phyloP scores from a whole-genome alignment of 805 yeast species.

The Wickerhamiella kazuoi region DNA sequence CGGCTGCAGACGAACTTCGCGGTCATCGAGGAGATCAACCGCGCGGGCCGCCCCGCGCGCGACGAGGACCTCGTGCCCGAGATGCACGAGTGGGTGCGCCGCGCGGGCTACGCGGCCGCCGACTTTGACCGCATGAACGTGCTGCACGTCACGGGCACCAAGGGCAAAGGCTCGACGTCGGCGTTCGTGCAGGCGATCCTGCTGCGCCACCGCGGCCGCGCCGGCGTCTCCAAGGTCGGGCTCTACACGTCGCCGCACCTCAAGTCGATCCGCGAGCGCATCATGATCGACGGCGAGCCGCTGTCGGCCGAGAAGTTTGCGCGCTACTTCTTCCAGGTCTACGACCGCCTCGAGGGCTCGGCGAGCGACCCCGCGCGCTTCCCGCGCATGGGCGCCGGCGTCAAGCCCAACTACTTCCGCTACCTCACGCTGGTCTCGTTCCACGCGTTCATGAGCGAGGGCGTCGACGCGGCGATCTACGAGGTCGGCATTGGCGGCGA shows the following conservation, averaged over 20 bases:
- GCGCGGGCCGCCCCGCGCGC: conserved; percentile 49
- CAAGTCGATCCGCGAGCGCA: conserved; percentile 81
- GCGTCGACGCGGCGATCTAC: conserved; percentile 82
- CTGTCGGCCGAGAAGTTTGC: conserved; percentile 66
- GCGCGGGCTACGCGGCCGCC: conserved; percentile 45
- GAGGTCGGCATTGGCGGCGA: conserved; percentile 99
- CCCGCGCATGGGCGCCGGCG: conserved; percentile 56
- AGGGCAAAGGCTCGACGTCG: conserved; percentile 96
- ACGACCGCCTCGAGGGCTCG: conserved; percentile 58
- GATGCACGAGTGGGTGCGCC: conserved; percentile 62
- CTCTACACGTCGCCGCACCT: conserved; percentile 94
- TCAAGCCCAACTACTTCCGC: conserved; percentile 86
- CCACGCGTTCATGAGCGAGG: conserved; percentile 75
- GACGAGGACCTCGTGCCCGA: conserved; percentile 51
- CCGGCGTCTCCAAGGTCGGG: conserved; percentile 48
- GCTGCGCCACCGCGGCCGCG: conserved; percentile 33
- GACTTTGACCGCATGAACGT: conserved; percentile 63
- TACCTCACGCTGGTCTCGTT: conserved; percentile 77
- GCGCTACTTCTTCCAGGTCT: conserved; percentile 81
- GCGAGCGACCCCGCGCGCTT: conserved; percentile 36
- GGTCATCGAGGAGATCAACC: conserved; percentile 64
- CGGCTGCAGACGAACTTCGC: conserved; percentile 83
- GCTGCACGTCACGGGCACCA: conserved; percentile 91
- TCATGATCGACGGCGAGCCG: conserved; percentile 74
- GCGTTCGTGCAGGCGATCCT: conserved; percentile 79